phyloP scores from a whole-genome alignment of 139 green algal genomes.

The Micractinium sp. region DNA sequence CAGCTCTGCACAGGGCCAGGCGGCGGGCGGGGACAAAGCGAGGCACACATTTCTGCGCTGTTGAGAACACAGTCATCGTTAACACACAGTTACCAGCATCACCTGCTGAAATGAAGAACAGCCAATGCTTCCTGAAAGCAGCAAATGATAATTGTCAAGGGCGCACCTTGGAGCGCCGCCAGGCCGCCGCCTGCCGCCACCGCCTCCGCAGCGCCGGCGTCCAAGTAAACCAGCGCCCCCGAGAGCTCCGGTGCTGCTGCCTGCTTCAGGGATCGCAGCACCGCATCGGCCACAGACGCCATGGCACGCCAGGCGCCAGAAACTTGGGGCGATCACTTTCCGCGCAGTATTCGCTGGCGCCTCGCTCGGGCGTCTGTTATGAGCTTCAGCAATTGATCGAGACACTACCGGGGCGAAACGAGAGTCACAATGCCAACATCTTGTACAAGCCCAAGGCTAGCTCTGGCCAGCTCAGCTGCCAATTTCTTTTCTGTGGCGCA shows the following conservation, averaged over 20 bases:
- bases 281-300: neutral
- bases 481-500: too few species aligned
- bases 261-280: neutral
- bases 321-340: too few species aligned
- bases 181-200: neutral
- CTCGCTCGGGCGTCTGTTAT: too few species aligned
- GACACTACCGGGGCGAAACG: too few species aligned
- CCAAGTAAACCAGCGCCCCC: slow-evolving; percentile 4
- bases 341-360: too few species aligned
- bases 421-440: too few species aligned
- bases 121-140: neutral
- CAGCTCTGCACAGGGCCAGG: neutral
- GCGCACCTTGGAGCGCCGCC: neutral
- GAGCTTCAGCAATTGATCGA: too few species aligned
- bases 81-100: too few species aligned
- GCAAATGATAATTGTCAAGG: neutral
- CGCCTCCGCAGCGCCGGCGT: neutral
- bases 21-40: neutral
- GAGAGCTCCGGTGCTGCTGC: too few species aligned
- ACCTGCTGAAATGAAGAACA: neutral
- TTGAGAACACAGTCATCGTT: too few species aligned
- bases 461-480: too few species aligned
- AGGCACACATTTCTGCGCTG: neutral
- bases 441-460: too few species aligned
- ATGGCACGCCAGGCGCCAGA: neutral